Conservation (phyloP, 2,329 filamentous ascomycete genomes). For the Clonostachys solani region DNA sequence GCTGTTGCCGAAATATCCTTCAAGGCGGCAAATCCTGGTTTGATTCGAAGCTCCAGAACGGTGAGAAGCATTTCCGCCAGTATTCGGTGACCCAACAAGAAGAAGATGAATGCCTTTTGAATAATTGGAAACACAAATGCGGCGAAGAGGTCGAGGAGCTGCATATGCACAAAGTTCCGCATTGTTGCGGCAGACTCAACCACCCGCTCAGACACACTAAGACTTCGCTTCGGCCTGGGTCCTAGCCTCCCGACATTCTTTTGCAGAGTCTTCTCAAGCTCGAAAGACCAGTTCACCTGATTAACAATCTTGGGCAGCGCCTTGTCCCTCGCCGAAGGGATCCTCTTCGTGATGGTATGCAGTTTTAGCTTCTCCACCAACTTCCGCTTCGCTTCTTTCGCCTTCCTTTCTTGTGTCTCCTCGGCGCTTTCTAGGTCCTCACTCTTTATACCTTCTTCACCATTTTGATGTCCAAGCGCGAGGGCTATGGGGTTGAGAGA, state of each 20-base stretch:
- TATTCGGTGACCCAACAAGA: conserved; percentile 74
- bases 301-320: conserved; percentile 79
- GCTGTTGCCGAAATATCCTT: conserved; percentile 96
- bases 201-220: conserved; percentile 91
- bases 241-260: conserved; percentile 87
- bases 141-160: conserved; percentile 66
- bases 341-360: conserved; percentile 77
- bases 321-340: conserved; percentile 76
- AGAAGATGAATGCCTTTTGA: conserved; percentile 68
- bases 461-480: conserved; percentile 70
- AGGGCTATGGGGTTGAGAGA: conserved; percentile 86
- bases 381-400: conserved; percentile 56
- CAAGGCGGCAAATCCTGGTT: conserved; percentile 74
- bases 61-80: conserved; percentile 74
- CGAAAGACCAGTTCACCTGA: conserved; percentile 94
- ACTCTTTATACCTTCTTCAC: conserved; percentile 24
- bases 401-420: conserved; percentile 55
- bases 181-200: conserved; percentile 89
- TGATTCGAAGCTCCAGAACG: conserved; percentile 79
- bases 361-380: conserved; percentile 83
- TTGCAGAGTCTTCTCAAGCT: conserved; percentile 80
- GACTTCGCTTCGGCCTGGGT: conserved; percentile 71
- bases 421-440: conserved; percentile 60
- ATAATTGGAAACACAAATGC: conserved; percentile 77
- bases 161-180: conserved; percentile 68